These are phyloP conservation scores for Tardiomyces blankii DNA, from an alignment of 1,139 yeast genomes.

Conservation along the genomic window DNA sequence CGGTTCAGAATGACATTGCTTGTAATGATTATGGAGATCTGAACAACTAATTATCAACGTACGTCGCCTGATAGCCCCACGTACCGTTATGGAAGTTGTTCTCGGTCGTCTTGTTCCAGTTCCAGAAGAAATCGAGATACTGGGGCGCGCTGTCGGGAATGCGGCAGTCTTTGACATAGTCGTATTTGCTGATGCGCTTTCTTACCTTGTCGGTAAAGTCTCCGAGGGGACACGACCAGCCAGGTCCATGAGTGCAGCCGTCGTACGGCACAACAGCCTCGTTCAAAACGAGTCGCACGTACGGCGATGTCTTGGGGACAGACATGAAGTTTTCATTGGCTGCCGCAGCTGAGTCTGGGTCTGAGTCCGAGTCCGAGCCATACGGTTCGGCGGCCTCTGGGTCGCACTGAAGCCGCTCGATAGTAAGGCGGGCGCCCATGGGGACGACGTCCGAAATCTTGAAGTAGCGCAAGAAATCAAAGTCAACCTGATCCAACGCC, in stretches of 20 bases:
- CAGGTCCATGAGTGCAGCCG: constrained; percentile 45
- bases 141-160: constrained; percentile 10
- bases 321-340: constrained; percentile 6
- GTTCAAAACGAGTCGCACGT: constrained; percentile 40
- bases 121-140: constrained; percentile 8
- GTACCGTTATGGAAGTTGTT: not conserved
- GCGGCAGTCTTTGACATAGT: constrained; percentile 14
- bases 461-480: constrained; percentile 34
- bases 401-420: constrained; percentile 37
- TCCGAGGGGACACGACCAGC: constrained; percentile 39
- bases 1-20: no score
- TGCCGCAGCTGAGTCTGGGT: not conserved
- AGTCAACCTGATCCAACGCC: constrained; percentile 22
- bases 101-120: constrained; percentile 8
- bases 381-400: not conserved
- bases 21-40: no score
- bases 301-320: constrained; percentile 16
- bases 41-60: no score
- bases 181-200: constrained; percentile 4
- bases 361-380: not conserved
- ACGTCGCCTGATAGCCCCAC: not conserved
- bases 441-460: constrained; percentile 38
- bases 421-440: constrained; percentile 43
- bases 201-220: constrained; percentile 21
- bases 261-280: constrained; percentile 47